Base-by-base conservation (phyloP, 1,284 basidiomycete species). In the Trichosporon sp. region DNA sequence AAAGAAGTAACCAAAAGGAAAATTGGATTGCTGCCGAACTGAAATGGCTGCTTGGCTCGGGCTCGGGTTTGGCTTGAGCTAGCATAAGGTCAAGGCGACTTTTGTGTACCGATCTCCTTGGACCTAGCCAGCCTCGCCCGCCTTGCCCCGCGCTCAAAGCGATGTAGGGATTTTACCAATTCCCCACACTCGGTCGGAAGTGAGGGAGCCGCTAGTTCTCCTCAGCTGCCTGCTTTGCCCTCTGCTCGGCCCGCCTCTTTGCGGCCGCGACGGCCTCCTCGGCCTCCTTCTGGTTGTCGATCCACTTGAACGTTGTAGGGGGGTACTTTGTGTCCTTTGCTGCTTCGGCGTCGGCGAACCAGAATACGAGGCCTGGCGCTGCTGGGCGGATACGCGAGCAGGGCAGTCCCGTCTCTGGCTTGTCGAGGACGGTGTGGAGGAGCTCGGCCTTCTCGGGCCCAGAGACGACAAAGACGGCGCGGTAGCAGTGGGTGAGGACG, bases 401-500 rank as follows among this genome's bases (percentile, higher is more conserved):
- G 9, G 96, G 96, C 14, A 99, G 83, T 7, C 88, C 88, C 49
- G 83, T 81, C 77, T 94, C 89, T 0, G 93, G 91, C 58, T 87
- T 82, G 78, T 98, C 95, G 60, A 99, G 81, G n/a, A 95, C 85
- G 54, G 81, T 83, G 69, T 85, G 83, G 34, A 99, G 85, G 61
- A 87, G 86, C 57, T 93, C 90, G 60, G 86, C 88, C 83, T 99
- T 99, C 70, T 86, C 87, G 66, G 85, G 87, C 6, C 95, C 95
- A 2, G 88, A 83, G 2, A 89, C 90, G 60, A 99, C 94, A 73
- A 99, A 99, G 1, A 87, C 95, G 63, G 95, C 86, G 62, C 90
- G 85, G 59, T 87, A 84, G 25, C 95, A 94, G 80, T 96, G 94
- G 74, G 95, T 96, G 72, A 97, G 86, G 69, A 96, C 94, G 56